A percentile compares a stretch with the other conserved stretches of the same genome.
Conservation (phyloP, 768 basidiomycete species). For the Auricularia auricula-judae region DNA sequence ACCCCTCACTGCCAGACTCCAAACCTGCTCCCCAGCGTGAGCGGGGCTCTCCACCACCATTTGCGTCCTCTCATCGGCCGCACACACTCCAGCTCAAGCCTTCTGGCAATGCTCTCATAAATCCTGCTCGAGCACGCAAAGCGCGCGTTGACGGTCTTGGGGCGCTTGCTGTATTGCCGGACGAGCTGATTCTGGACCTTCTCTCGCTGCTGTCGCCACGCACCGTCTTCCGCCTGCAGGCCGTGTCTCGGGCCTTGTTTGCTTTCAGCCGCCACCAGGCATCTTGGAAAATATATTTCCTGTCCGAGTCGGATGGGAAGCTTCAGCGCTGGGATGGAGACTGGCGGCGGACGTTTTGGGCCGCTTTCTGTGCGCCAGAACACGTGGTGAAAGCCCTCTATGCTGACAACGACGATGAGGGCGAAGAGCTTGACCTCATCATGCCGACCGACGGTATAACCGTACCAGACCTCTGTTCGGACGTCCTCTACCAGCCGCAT, state of each 20-base stretch:
- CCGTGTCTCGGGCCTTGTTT: conserved; percentile 5
- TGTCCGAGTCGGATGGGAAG: conserved; percentile 2
- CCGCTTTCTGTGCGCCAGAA: conserved; percentile 1
- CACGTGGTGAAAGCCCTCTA: background rate
- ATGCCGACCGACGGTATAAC: conserved; percentile 6
- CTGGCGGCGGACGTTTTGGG: conserved; percentile 10
- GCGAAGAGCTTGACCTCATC: background rate
- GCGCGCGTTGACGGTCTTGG: background rate
- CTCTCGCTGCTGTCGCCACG: conserved; percentile 5
- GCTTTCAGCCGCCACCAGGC: conserved; percentile 9
- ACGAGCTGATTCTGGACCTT: conserved; percentile 11
- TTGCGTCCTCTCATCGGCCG: background rate
- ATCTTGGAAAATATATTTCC: conserved; percentile 9
- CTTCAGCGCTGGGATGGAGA: conserved; percentile 7
- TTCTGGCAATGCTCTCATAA: background rate
- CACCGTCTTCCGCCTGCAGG: conserved; percentile 6
- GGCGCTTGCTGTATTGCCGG: conserved; percentile 4
- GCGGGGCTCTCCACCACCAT: background rate
- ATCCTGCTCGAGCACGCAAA: background rate
- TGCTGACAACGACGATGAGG: background rate
- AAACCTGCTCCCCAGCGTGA: background rate
- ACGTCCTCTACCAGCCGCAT: conserved; percentile 14
- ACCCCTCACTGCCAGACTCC: background rate
- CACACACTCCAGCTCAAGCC: background rate
- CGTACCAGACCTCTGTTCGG: conserved; percentile 10